phyloP scores from a whole-genome alignment of 1,284 basidiomycete species.

The Naganishia cerealis region DNA sequence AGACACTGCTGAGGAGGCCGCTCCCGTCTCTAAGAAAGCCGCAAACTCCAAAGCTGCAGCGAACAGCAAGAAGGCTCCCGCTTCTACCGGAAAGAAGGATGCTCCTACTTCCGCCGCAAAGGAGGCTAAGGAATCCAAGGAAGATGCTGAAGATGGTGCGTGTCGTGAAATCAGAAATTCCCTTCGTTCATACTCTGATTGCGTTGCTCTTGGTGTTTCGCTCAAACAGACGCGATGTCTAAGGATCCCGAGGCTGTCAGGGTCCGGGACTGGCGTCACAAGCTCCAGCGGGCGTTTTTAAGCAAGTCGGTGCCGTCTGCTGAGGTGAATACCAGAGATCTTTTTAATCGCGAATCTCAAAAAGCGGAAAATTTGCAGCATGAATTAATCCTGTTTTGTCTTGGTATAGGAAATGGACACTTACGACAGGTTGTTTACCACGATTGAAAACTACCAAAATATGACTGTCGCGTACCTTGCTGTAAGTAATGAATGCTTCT shows the following conservation, averaged over 20 bases:
- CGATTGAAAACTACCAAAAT: slow-evolving; percentile 76
- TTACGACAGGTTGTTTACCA: slow-evolving; percentile 74
- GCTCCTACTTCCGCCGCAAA: slow-evolving; percentile 42
- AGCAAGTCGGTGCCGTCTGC: slow-evolving; percentile 44
- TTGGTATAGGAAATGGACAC: slow-evolving; percentile 68
- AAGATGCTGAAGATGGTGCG: slow-evolving; percentile 41
- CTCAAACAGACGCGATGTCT: slow-evolving; percentile 37
- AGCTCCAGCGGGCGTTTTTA: slow-evolving; percentile 84
- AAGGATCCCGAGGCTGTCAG: slow-evolving; percentile 70
- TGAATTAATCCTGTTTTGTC: neutral
- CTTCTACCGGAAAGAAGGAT: slow-evolving; percentile 37
- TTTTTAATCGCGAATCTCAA: neutral
- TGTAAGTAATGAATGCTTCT: slow-evolving; percentile 55
- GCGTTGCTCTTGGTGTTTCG: neutral
- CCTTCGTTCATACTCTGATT: neutral
- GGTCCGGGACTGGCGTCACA: slow-evolving; percentile 84
- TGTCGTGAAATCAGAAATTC: neutral
- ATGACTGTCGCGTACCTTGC: slow-evolving; percentile 82
- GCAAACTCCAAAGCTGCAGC: slow-evolving; percentile 35
- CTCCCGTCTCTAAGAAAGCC: slow-evolving; percentile 46
- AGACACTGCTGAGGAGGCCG: slow-evolving; percentile 57
- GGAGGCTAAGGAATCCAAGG: slow-evolving; percentile 36
- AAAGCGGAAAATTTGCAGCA: neutral
- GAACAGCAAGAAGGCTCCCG: slow-evolving; percentile 39
- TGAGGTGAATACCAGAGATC: slow-evolving; percentile 42